Base-by-base conservation (phyloP, 148 eudicot genomes). In the Camellia lanceoleosa region DNA sequence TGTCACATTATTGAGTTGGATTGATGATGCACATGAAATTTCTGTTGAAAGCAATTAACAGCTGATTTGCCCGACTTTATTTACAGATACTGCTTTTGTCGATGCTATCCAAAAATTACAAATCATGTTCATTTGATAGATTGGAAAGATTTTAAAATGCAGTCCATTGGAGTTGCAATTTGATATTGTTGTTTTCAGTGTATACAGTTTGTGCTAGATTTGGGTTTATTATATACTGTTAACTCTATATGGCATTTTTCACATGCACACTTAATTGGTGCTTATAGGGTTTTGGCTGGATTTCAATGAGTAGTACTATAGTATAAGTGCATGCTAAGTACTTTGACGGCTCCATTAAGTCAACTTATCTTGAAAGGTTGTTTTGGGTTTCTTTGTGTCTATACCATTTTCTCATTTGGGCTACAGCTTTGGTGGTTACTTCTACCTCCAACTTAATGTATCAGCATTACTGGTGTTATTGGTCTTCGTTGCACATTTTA, bases 71-170 rank as follows among this genome's bases (percentile, higher is more conserved):
- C 38, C 61, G 16, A 10, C 14, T 44, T 61, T 44, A 5, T 12
- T 20, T 61, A 19, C 18, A 46, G 58, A 76, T 47, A 5, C 18
- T 13, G 12, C 62, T 20, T 61, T 19, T 61, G 8, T 10, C 16
- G 10, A n/a, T 75, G 67, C 54, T 68, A 75, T 75, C 68, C 13
- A 43, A 52, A 75, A 59, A 59, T 75, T 15, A 60, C 12, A 9
- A 44, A 46, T 18, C 66, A 64, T 7, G 16, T 46, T 7, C 7
- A 19, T 61, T 61, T 3, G 2, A 63, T 20, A 2, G n/a, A 5
- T 62, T 19, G 42, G 55, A 20, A 3, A n/a, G 56, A 76, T 11
- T n/a, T 23, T 19, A 61, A 18, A 61, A 42, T 60, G 49, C 78
- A 61, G 60, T 58, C 69, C 16, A 20, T 46, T n/a, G n/a, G 4